These are phyloP conservation scores for Ceratocystis variospora DNA, from an alignment of 2,329 filamentous ascomycete genomes.

Conservation along the genomic window DNA sequence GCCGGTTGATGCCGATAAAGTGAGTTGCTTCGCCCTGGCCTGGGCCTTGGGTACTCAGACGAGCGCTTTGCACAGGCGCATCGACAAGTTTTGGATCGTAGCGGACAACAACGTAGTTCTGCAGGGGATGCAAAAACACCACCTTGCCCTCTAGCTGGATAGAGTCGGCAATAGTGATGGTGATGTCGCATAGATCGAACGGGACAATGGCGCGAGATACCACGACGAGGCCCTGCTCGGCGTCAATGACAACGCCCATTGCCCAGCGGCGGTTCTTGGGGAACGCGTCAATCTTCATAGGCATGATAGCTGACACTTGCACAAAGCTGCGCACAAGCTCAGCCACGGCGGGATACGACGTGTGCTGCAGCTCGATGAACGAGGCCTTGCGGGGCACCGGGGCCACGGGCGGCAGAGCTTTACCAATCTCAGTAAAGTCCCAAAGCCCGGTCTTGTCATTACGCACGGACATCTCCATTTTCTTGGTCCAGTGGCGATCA, in stretches of 20 bases:
- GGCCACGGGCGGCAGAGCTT: conserved; percentile 60
- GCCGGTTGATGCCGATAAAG: conserved; percentile 97
- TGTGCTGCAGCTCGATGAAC: conserved; percentile 83
- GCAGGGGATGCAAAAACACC: conserved; percentile 86
- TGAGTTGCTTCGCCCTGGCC: conserved; percentile 89
- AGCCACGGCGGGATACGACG: conserved; percentile 77
- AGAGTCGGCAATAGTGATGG: conserved; percentile 89
- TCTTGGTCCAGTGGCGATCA: conserved; percentile 88
- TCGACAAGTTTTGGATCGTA: conserved; percentile 91
- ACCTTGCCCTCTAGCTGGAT: conserved; percentile 91
- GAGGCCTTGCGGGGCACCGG: conserved; percentile 65
- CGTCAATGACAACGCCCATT: conserved; percentile 94
- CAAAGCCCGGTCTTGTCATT: conserved; percentile 85
- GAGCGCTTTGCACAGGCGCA: conserved; percentile 81
- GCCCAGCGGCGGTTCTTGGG: conserved; percentile 88
- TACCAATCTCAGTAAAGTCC: conserved; percentile 81
- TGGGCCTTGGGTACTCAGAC: conserved; percentile 65
- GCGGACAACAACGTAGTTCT: conserved; percentile 91
- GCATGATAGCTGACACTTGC: conserved; percentile 82
- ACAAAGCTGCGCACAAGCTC: conserved; percentile 93
- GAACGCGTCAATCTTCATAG: conserved; percentile 94
- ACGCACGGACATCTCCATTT: conserved; percentile 82
- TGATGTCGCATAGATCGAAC: conserved; percentile 93
- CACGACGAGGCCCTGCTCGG: conserved; percentile 85
- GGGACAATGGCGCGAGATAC: conserved; percentile 90